phyloP scores from a whole-genome alignment of 805 yeast genomes.

The Suhomyces sp. region DNA sequence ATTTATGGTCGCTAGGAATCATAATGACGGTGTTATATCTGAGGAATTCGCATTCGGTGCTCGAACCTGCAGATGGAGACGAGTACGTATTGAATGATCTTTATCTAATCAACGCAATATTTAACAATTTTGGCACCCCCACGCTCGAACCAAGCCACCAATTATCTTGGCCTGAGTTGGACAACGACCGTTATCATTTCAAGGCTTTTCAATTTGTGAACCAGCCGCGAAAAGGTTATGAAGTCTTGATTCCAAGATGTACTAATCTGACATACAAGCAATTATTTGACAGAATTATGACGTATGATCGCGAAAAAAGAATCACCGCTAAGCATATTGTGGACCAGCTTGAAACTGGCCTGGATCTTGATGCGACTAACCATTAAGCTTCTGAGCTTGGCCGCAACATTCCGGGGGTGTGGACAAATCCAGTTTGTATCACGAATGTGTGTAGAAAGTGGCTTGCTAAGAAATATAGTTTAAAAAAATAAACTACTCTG shows the following conservation, averaged over 20 bases:
- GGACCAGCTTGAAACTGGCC: not conserved
- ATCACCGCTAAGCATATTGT: not conserved
- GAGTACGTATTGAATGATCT: slow-evolving; percentile 54
- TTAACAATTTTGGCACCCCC: slow-evolving; percentile 65
- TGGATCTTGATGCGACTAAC: not conserved
- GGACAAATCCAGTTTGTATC: not conserved
- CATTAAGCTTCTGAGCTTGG: not conserved
- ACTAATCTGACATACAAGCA: not conserved
- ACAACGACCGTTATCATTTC: slow-evolving; percentile 26
- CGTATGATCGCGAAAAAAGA: slow-evolving; percentile 4
- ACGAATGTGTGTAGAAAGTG: not conserved
- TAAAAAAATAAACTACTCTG: not conserved
- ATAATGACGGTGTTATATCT: slow-evolving; percentile 52
- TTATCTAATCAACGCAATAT: slow-evolving; percentile 51
- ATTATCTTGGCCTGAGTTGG: slow-evolving; percentile 37
- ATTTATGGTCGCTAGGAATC: slow-evolving; percentile 72
- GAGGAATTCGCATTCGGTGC: slow-evolving; percentile 23
- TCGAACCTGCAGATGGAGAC: slow-evolving; percentile 31
- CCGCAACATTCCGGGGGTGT: not conserved
- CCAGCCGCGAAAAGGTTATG: slow-evolving; percentile 12
- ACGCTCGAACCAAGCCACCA: slow-evolving; percentile 6
- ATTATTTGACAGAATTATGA: slow-evolving; percentile 4
- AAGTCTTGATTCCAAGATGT: slow-evolving; percentile 36
- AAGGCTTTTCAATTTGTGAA: slow-evolving; percentile 21
- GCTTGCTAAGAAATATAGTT: not conserved